Conservation (phyloP, 1,284 basidiomycete species). For the Tilletia horrida region DNA sequence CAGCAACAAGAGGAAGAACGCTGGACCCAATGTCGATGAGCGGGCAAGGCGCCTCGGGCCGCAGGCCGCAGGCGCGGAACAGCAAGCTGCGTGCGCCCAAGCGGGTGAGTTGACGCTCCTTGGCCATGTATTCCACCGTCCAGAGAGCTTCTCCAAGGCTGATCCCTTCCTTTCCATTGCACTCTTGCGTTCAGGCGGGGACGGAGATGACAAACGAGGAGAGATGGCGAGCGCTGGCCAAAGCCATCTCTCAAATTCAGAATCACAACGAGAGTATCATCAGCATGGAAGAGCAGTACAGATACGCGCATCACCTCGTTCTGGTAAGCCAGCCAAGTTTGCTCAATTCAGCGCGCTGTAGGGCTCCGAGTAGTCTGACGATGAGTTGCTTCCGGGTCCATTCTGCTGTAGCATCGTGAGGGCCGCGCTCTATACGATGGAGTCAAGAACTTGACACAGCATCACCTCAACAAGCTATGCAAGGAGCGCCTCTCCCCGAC, state of each 20-base stretch:
- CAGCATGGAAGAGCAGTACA: conserved; percentile 92
- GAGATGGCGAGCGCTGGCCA: conserved; percentile 68
- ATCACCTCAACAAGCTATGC: conserved; percentile 80
- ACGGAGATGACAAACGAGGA: conserved; percentile 44
- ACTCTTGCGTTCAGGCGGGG: conserved; percentile 33
- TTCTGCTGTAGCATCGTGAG: conserved; percentile 60
- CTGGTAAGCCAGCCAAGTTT: conserved; percentile 24
- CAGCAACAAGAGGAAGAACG: neutral
- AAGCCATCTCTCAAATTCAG: conserved; percentile 90
- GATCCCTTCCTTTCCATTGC: neutral
- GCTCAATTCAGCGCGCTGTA: no score
- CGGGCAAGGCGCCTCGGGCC: conserved; percentile 2
- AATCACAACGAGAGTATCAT: conserved; percentile 87
- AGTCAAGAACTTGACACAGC: conserved; percentile 71
- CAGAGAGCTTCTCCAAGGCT: neutral
- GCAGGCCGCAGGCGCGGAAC: conserved; percentile 5
- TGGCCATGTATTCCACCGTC: no score
- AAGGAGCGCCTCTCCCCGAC: conserved; percentile 73
- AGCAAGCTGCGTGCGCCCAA: conserved; percentile 20
- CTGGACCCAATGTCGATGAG: conserved; percentile 8
- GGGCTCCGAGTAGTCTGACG: no score
- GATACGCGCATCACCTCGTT: conserved; percentile 50
- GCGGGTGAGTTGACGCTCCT: conserved; percentile 21
- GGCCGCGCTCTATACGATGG: conserved; percentile 87
- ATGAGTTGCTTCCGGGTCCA: neutral